Percentiles rank a stretch among this genome's conserved stretches.
phyloP scores from a whole-genome alignment of 768 basidiomycete species.

The Trametes elegans region DNA sequence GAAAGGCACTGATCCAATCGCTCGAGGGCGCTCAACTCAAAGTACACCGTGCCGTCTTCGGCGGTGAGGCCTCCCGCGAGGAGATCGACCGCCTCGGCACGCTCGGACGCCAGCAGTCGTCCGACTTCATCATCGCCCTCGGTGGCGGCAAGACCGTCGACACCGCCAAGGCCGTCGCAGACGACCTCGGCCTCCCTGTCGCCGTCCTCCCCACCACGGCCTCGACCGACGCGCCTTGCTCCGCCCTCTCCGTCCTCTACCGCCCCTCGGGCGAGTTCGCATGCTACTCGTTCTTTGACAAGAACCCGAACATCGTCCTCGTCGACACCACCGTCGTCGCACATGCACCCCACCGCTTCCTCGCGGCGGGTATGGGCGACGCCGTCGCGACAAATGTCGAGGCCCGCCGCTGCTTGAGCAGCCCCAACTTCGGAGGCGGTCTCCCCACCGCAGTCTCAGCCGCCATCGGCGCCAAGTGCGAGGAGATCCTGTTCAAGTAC shows the following conservation, averaged over 20 bases:
- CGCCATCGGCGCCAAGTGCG: constrained; percentile 31
- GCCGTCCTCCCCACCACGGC: constrained; percentile 32
- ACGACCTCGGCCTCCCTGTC: constrained; percentile 26
- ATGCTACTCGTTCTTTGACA: constrained; percentile 30
- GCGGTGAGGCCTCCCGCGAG: constrained; percentile 30
- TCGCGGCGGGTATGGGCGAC: constrained; percentile 33
- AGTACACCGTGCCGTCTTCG: constrained; percentile 27
- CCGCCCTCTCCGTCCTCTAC: constrained; percentile 35
- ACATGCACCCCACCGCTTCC: constrained; percentile 30
- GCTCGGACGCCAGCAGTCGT: constrained; percentile 16
- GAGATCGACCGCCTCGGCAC: constrained; percentile 27
- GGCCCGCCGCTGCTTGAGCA: constrained; percentile 24
- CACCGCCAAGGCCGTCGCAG: constrained; percentile 30
- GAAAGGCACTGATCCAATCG: constrained; percentile 26
- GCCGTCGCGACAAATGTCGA: constrained; percentile 34
- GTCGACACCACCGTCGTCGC: constrained; percentile 33
- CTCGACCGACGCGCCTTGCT: constrained; percentile 34
- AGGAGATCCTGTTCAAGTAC: constrained; percentile 34
- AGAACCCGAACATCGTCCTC: constrained; percentile 30
- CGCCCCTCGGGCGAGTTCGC: constrained; percentile 29
- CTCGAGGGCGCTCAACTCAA: constrained; percentile 26
- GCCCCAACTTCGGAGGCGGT: constrained; percentile 31
- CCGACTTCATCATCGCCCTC: constrained; percentile 32
- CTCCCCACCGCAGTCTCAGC: constrained; percentile 30
- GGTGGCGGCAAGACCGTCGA: constrained; percentile 34